These are phyloP conservation scores for Fonsecaea erecta DNA, from an alignment of 2,329 filamentous ascomycete species.

Conservation along the genomic window DNA sequence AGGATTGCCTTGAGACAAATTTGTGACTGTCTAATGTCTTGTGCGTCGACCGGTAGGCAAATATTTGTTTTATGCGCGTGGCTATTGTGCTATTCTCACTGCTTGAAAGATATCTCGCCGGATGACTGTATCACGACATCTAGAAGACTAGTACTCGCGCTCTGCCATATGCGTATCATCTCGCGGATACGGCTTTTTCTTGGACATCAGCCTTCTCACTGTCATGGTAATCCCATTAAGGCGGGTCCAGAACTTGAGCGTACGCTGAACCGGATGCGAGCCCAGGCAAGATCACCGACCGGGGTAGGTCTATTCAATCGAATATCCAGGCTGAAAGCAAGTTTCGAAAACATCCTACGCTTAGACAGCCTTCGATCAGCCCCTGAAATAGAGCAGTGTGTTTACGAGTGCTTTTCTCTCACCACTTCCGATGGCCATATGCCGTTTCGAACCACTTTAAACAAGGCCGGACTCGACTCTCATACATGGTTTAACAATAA, in stretches of 20 bases:
- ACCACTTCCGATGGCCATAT: conserved; percentile 18
- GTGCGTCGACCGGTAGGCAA: conserved; percentile 7
- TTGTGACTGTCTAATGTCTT: conserved; percentile 21
- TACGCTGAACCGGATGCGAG: conserved; percentile 15
- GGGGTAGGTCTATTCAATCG: neutral
- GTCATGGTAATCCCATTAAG: neutral
- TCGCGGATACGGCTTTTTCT: conserved; percentile 16
- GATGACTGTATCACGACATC: conserved; percentile 12
- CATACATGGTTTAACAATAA: conserved; percentile 26
- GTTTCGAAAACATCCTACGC: conserved; percentile 5
- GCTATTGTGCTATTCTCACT: conserved; percentile 4
- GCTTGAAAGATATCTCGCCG: conserved; percentile 7
- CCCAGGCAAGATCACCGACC: neutral
- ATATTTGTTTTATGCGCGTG: neutral
- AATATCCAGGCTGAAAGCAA: conserved; percentile 2
- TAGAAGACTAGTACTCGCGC: conserved; percentile 4
- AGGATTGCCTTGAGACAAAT: conserved; percentile 4
- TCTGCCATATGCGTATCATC: conserved; percentile 17
- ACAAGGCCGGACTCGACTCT: conserved; percentile 12
- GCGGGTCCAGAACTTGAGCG: neutral
- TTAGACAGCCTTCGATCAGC: neutral
- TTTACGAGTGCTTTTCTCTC: conserved; percentile 17
- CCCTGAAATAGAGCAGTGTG: neutral
- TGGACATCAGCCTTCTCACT: conserved; percentile 2
- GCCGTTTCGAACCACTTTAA: conserved; percentile 14